phyloP scores from a whole-genome alignment of 2,329 filamentous ascomycete genomes.

The Cercospora sp. region DNA sequence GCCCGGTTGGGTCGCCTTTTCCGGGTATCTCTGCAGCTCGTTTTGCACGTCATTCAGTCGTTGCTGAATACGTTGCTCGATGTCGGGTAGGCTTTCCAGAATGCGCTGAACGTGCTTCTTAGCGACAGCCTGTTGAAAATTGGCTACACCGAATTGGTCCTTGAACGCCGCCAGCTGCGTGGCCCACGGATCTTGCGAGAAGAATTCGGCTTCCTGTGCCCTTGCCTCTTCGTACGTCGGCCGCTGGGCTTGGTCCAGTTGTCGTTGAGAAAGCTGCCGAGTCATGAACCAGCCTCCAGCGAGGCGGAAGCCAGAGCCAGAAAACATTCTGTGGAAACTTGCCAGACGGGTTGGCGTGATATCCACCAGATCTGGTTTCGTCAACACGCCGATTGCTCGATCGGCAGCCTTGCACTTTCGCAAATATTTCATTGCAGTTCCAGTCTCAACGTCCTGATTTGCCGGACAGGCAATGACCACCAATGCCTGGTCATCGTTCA shows the following conservation, averaged over 20 bases:
- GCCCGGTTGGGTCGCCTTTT: slow-evolving; percentile 65
- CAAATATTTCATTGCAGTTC: slow-evolving; percentile 67
- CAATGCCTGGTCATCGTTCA: slow-evolving; percentile 67
- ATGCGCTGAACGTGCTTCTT: slow-evolving; percentile 52
- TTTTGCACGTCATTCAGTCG: slow-evolving; percentile 55
- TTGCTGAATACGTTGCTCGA: slow-evolving; percentile 46
- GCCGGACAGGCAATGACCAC: slow-evolving; percentile 77
- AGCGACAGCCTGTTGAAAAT: slow-evolving; percentile 53
- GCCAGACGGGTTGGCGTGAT: slow-evolving; percentile 39
- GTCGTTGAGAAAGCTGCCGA: slow-evolving; percentile 59
- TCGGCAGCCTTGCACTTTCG: slow-evolving; percentile 42
- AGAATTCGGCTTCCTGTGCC: slow-evolving; percentile 53
- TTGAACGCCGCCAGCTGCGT: slow-evolving; percentile 42
- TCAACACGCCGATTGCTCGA: slow-evolving; percentile 62
- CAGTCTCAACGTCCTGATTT: slow-evolving; percentile 76
- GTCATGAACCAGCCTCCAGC: slow-evolving; percentile 80
- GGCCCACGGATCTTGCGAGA: slow-evolving; percentile 51
- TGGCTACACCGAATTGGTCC: slow-evolving; percentile 54
- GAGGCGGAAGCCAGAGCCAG: slow-evolving; percentile 60
- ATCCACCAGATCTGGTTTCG: slow-evolving; percentile 74
- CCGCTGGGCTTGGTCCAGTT: slow-evolving; percentile 43
- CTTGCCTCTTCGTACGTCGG: slow-evolving; percentile 53
- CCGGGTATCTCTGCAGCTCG: slow-evolving; percentile 61
- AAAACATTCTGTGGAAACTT: slow-evolving; percentile 45
- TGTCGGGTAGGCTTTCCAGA: slow-evolving; percentile 41